Base-by-base conservation (phyloP, 2,329 filamentous ascomycete species). In the Fusarium tuaranense region DNA sequence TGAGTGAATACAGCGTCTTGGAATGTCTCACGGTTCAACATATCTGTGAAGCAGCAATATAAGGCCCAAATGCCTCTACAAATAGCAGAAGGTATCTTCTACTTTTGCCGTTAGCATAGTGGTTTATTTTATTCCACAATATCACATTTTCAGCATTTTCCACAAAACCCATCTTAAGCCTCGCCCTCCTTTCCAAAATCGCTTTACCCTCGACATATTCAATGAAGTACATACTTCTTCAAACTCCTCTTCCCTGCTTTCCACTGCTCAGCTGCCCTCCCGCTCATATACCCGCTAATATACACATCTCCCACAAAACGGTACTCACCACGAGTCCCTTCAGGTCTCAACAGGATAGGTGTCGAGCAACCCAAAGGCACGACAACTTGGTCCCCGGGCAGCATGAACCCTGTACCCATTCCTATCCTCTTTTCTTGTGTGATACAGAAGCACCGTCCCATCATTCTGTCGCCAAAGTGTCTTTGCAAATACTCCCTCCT, bases 271-370 rank as follows among this genome's bases (percentile, higher is more conserved):
- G 53, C 41, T 7, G 68, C 71, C 8, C 63, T 71, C 0, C 71
- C 71, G 51, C 38, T 36, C 71, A 74, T 74, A 0, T 71, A 73
- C 18, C 55, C 69, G 8, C 66, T 65, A 12, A 73, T 46, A 32
- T 65, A 73, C 8, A 74, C 38, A 64, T 74, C 71, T 1, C 71
- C 71, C 14, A 74, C 61, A 12, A 68, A 73, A 3, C 68, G 60
- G 22, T 65, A 73, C 16, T 71, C 68, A 0, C 63, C 71, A 12
- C 61, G 53, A 0, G 60, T 71, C 0, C 71, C 71, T 18, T 73
- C 71, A 1, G 63, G 34, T 1, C 71, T 55, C 20, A 74, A 10
- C 0, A 73, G 14, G 10, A 73, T 61, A 5, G 71, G 67, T 8
- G 71, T 74, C 4, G 71, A 73, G 12, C 71, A 68, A 2, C 71